Evolutionary conservation across 2,329 filamentous ascomycete species (phyloP), one percentile per base, ranked within the genome.

Genomic region (Monilinia polystroma): DNA sequence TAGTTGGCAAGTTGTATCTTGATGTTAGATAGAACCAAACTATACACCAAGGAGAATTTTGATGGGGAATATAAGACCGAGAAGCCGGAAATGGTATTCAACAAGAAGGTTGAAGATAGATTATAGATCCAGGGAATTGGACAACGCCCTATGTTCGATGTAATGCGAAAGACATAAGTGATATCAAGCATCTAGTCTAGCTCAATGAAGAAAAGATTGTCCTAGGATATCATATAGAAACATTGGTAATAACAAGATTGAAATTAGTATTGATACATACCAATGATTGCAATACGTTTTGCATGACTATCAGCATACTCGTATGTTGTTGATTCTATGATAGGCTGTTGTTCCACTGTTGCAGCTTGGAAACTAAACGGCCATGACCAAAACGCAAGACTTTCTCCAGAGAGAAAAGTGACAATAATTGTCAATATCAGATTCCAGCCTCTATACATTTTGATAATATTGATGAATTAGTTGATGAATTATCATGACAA

Each of bases 201-300:
- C 20, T 51, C 12, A 23, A 35, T 51, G 6, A 2, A 60, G n/a
- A 29, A 16, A 49, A 23, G 41, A 49, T 32, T 5, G 29, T n/a
- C 14, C n/a, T 7, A 3, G n/a, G 16, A 26, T 16, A 38, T 51
- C 29, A 51, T 23, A n/a, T 10, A 10, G 23, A 5, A 26, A 51
- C 20, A 58, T 11, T 26, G 23, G 38, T 10, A 20, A 41, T 26
- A 32, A 35, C 14, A 6, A 10, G 18, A 47, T 47, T n/a, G 16
- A 51, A 57, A 63, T 14, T 18, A 38, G 38, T 64, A 54, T 56
- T 10, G 38, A 35, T 47, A 70, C 75, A 68, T 71, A 77, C 75
- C 75, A 63, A 77, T 76, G 43, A 77, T 75, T 65, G 75, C 75
- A 67, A 77, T 72, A n/a, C 72, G 69, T 68, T 73, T 76, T 29